A percentile compares a stretch with the other conserved stretches of the same genome.
phyloP scores from a whole-genome alignment of 2,329 filamentous ascomycete species.

The Trichophyton simii region DNA sequence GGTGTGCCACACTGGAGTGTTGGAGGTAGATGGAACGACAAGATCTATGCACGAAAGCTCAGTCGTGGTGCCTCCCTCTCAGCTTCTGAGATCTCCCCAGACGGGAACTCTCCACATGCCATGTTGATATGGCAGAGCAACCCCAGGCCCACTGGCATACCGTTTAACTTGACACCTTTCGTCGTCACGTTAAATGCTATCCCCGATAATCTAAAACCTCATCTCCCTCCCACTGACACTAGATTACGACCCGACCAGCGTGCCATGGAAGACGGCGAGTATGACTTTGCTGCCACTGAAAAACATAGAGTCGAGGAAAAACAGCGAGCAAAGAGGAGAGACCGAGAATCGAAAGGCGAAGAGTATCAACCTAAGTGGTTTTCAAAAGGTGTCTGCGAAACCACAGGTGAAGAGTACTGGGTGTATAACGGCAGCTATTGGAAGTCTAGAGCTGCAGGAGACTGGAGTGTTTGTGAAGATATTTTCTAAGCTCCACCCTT shows the following conservation, averaged over 20 bases:
- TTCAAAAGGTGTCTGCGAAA: constrained; percentile 53
- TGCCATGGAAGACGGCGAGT: constrained; percentile 97
- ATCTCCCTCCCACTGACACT: constrained; percentile 84
- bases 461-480: constrained; percentile 63
- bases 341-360: constrained; percentile 64
- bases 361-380: constrained; percentile 85
- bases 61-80: constrained; percentile 34
- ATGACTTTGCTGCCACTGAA: constrained; percentile 82
- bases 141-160: constrained; percentile 65
- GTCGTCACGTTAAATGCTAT: constrained; percentile 88
- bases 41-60: constrained; percentile 84
- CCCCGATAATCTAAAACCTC: constrained; percentile 62
- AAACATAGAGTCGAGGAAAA: constrained; percentile 92
- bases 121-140: constrained; percentile 92
- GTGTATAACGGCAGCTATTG: constrained; percentile 82
- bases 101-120: constrained; percentile 56
- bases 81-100: constrained; percentile 55
- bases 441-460: constrained; percentile 48
- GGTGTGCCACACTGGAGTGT: constrained; percentile 80
- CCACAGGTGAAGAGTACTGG: constrained; percentile 87
- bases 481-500: constrained; percentile 44
- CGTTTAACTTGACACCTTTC: constrained; percentile 95
- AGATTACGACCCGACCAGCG: constrained; percentile 86
- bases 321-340: constrained; percentile 62
- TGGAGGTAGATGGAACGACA: constrained; percentile 93